phyloP scores from a whole-genome alignment of 306 rosid species.

The Macrotyloma uniflorum region DNA sequence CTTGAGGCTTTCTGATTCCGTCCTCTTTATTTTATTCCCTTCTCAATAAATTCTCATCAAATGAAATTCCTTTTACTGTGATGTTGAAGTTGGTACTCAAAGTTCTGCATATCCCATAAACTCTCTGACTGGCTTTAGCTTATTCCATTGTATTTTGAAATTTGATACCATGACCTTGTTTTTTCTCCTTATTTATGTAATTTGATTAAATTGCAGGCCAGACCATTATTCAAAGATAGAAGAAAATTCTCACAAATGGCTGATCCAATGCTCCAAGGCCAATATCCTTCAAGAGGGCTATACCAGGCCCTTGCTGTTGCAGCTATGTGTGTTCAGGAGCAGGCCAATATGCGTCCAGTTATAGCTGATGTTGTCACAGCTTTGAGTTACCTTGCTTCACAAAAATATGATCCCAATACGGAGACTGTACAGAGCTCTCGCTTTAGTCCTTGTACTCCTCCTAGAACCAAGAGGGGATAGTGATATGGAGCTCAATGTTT shows the following conservation, averaged over 20 bases:
- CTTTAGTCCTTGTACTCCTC: constrained; percentile 64
- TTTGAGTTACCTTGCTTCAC: constrained; percentile 82
- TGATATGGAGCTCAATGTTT: constrained; percentile 48
- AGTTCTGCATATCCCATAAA: background rate
- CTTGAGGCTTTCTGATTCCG: background rate
- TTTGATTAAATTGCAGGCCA: constrained; percentile 58
- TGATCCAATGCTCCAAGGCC: constrained; percentile 83
- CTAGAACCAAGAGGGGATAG: constrained; percentile 60
- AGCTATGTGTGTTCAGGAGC: constrained; percentile 92
- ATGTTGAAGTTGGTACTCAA: constrained; percentile 16
- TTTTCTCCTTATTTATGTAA: background rate
- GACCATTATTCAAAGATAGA: constrained; percentile 73
- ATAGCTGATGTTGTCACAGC: constrained; percentile 95
- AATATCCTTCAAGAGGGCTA: constrained; percentile 73
- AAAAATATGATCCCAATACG: constrained; percentile 59
- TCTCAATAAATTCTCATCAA: background rate
- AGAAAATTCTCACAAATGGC: constrained; percentile 73
- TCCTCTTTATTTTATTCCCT: background rate
- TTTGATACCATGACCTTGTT: background rate
- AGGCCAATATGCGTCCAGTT: constrained; percentile 81
- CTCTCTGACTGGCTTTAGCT: background rate
- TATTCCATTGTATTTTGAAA: background rate
- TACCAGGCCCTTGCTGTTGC: constrained; percentile 89
- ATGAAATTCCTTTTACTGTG: background rate
- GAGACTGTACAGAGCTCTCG: constrained; percentile 60